phyloP scores from a whole-genome alignment of 1,284 basidiomycete species.

The Tylopilus sp. region DNA sequence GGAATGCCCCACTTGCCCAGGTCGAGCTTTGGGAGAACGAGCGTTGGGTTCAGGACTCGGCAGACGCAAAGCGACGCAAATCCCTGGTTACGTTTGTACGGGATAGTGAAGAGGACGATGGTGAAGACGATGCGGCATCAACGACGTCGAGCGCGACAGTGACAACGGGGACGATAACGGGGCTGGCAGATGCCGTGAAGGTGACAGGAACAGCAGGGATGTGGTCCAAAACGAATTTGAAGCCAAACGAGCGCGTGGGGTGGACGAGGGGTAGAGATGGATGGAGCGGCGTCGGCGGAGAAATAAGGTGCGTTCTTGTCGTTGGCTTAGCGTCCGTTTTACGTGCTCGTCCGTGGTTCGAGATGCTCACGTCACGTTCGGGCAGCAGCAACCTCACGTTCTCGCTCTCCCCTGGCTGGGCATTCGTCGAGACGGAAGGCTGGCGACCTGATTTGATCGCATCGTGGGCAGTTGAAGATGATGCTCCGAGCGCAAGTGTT shows the following conservation, averaged over 20 bases:
- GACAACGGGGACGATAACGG: neutral
- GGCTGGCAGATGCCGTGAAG: neutral
- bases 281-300: slow-evolving; percentile 56
- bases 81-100: slow-evolving; percentile 6
- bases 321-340: neutral
- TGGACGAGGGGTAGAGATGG: slow-evolving; percentile 74
- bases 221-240: slow-evolving; percentile 59
- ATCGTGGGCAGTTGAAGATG: slow-evolving; percentile 41
- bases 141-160: slow-evolving; percentile 23
- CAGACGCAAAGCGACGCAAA: slow-evolving; percentile 12
- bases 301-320: slow-evolving; percentile 56
- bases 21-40: slow-evolving; percentile 79
- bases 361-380: slow-evolving; percentile 1
- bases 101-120: slow-evolving; percentile 9
- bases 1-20: slow-evolving; percentile 55
- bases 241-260: slow-evolving; percentile 48
- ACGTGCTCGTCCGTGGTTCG: neutral
- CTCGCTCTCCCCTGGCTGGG: slow-evolving; percentile 62
- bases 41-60: slow-evolving; percentile 39
- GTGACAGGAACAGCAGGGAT: slow-evolving; percentile 23
- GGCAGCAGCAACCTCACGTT: slow-evolving; percentile 72
- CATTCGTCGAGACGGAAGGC: slow-evolving; percentile 66
- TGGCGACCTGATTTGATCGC: slow-evolving; percentile 65
- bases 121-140: slow-evolving; percentile 13
- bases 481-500: slow-evolving; percentile 12